Base-by-base conservation (phyloP, 768 basidiomycete species). In the Phylloporus arenicola region DNA sequence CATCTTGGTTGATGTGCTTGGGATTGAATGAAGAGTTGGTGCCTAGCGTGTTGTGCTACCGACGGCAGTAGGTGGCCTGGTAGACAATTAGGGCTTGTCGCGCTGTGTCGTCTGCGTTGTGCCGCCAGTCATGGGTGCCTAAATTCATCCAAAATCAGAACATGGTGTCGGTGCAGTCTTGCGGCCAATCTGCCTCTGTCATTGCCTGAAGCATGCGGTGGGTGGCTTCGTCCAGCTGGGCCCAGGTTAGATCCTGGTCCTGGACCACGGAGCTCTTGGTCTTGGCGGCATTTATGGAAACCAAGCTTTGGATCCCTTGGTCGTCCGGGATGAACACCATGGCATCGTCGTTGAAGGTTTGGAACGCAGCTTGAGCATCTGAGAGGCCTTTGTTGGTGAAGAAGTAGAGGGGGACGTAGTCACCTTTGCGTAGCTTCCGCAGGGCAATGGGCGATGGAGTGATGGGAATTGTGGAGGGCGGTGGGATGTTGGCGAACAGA, bases 321-420 rank as follows among this genome's bases (percentile, higher is more conserved):
- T 52, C 24, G 4, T 24, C 27, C 0, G 1, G 45, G 0, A 10
- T 14, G 4, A 42, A n/a, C 2, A 41, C 29, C 2, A 51, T n/a
- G 2, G 50, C 43, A 0, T 51, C 50, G 0, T 39, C n/a, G 11
- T 51, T 24, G 1, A 11, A 1, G 1, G 43, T 17, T 3, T 14
- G 22, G 14, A 43, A 45, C 0, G 8, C 11, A 3, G 10, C n/a
- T 24, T 49, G 13, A 0, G 44, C 52, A 2, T 54, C 39, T 1
- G 43, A 39, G 0, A 54, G 31, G 0, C 52, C 48, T 22, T 45
- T 45, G 44, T 54, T 54, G 13, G 33, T n/a, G n/a, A n/a, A n/a
- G n/a, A n/a, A n/a, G n/a, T n/a, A n/a, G n/a, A n/a, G n/a, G n/a
- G n/a, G n/a, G 0, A 43, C 6, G 9, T 51, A 51, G 3, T 47